Evolutionary conservation across 495 filamentous ascomycete species (phyloP).

Genomic region (Aspergillus sclerotiicarbonarius): DNA sequence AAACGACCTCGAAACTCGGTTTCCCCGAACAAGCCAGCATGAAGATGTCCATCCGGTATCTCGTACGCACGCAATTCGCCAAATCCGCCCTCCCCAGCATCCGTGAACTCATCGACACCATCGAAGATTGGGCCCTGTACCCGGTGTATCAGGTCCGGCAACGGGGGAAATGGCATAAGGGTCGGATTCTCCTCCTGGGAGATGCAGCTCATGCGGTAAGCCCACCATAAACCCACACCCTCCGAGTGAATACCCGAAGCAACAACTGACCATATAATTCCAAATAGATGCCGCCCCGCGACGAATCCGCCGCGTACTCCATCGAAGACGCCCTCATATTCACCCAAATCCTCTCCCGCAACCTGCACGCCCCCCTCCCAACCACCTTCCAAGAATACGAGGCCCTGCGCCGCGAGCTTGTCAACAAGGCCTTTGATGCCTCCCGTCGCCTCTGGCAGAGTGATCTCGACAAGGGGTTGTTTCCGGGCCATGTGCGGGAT

Average conservation of each 20-base stretch:
- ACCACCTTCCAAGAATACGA: constrained; percentile 44
- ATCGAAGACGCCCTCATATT: constrained; percentile 7
- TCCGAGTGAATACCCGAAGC: not conserved
- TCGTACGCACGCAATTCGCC: constrained; percentile 16
- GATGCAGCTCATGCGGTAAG: constrained; percentile 37
- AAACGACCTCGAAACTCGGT: constrained; percentile 10
- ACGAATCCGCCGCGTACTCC: constrained; percentile 3
- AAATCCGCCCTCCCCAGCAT: constrained; percentile 31
- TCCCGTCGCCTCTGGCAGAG: constrained; percentile 40
- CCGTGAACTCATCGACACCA: constrained; percentile 37
- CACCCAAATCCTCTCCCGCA: constrained; percentile 1
- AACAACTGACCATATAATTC: not conserved
- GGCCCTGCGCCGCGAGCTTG: constrained; percentile 32
- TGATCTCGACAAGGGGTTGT: constrained; percentile 40
- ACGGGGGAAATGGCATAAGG: constrained; percentile 41
- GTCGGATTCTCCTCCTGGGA: constrained; percentile 43
- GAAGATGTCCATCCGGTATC: constrained; percentile 16
- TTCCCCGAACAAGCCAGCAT: constrained; percentile 5
- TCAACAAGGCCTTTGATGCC: constrained; percentile 44
- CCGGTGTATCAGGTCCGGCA: constrained; percentile 48
- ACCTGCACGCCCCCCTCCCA: constrained; percentile 17
- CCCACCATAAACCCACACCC: not conserved
- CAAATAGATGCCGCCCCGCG: constrained; percentile 1
- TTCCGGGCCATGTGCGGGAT: constrained; percentile 19
- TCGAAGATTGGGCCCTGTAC: constrained; percentile 48